These are phyloP conservation scores for Penicillium ucsense DNA, from an alignment of 495 filamentous ascomycete species.

Conservation along the genomic window DNA sequence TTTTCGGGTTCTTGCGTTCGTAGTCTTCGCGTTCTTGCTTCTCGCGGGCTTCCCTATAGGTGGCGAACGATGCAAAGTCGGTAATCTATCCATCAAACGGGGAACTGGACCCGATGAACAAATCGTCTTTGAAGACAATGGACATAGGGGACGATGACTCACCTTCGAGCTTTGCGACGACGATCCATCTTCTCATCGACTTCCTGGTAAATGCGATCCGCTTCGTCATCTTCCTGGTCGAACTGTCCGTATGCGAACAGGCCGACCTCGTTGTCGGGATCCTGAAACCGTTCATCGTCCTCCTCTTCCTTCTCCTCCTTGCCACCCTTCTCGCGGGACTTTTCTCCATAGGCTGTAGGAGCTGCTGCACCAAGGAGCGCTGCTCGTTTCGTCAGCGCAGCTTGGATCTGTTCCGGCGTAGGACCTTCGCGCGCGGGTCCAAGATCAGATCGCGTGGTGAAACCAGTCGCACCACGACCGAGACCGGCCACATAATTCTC, in stretches of 20 bases:
- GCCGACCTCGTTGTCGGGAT: constrained; percentile 94
- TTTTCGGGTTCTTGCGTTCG: constrained; percentile 95
- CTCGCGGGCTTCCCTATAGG: constrained; percentile 90
- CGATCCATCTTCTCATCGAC: constrained; percentile 96
- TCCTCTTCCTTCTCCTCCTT: constrained; percentile 59
- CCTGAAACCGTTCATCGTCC: constrained; percentile 81
- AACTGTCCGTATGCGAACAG: constrained; percentile 90
- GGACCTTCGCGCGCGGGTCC: constrained; percentile 94
- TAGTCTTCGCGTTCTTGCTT: constrained; percentile 84
- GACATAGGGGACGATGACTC: constrained; percentile 38
- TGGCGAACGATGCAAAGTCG: constrained; percentile 57
- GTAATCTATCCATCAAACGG: constrained; percentile 71
- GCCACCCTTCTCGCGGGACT: constrained; percentile 53
- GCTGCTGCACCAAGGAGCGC: constrained; percentile 74
- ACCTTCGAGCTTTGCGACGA: constrained; percentile 81
- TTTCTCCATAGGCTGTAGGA: constrained; percentile 66
- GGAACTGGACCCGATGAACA: constrained; percentile 56
- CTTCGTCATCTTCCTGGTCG: constrained; percentile 94
- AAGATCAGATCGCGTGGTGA: constrained; percentile 94
- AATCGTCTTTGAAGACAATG: constrained; percentile 34
- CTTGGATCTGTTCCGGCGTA: constrained; percentile 96
- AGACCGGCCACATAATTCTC: constrained; percentile 98
- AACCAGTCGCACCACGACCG: constrained; percentile 93
- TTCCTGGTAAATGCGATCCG: constrained; percentile 86
- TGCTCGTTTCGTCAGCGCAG: constrained; percentile 85